Evolutionary conservation across 2,329 filamentous ascomycete species (phyloP).

Genomic region (Davidsoniella virescens): DNA sequence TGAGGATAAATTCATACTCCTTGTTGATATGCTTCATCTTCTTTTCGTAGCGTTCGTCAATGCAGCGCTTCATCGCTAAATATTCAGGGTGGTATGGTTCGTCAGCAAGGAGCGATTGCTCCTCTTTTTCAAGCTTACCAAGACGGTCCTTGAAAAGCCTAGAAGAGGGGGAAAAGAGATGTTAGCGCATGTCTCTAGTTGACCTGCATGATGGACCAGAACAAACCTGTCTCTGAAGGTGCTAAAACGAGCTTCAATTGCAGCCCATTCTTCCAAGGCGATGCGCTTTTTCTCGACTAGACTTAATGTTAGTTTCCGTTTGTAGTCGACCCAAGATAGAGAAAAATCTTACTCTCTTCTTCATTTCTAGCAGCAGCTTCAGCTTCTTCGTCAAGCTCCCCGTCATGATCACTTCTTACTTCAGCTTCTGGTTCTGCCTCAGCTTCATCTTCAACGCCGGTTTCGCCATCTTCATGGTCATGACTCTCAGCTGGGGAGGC

Average conservation of each 20-base stretch:
- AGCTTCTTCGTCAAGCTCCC: slow-evolving; percentile 37
- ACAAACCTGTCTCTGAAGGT: slow-evolving; percentile 63
- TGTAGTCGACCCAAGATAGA: not conserved
- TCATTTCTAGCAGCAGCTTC: slow-evolving; percentile 43
- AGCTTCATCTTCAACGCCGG: slow-evolving; percentile 16
- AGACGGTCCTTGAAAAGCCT: slow-evolving; percentile 83
- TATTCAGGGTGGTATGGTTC: slow-evolving; percentile 78
- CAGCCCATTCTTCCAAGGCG: slow-evolving; percentile 62
- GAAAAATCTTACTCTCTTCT: slow-evolving; percentile 42
- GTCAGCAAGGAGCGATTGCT: slow-evolving; percentile 41
- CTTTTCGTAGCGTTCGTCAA: slow-evolving; percentile 67
- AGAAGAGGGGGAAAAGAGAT: slow-evolving; percentile 14
- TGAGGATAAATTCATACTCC: slow-evolving; percentile 56
- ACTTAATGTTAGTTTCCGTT: slow-evolving; percentile 11
- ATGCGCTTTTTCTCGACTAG: slow-evolving; percentile 62
- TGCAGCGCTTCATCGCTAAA: slow-evolving; percentile 72
- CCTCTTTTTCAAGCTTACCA: slow-evolving; percentile 58
- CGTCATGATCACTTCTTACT: slow-evolving; percentile 9
- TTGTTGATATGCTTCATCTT: slow-evolving; percentile 63
- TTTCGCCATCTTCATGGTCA: slow-evolving; percentile 14
- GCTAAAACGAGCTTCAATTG: slow-evolving; percentile 78
- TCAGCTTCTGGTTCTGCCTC: slow-evolving; percentile 22
- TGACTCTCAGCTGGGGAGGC: not conserved
- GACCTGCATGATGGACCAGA: not conserved
- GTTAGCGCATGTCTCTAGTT: slow-evolving; percentile 14